phyloP scores from a whole-genome alignment of 1,139 yeast genomes.

The Hemisphaericaspora xylanilytica region DNA sequence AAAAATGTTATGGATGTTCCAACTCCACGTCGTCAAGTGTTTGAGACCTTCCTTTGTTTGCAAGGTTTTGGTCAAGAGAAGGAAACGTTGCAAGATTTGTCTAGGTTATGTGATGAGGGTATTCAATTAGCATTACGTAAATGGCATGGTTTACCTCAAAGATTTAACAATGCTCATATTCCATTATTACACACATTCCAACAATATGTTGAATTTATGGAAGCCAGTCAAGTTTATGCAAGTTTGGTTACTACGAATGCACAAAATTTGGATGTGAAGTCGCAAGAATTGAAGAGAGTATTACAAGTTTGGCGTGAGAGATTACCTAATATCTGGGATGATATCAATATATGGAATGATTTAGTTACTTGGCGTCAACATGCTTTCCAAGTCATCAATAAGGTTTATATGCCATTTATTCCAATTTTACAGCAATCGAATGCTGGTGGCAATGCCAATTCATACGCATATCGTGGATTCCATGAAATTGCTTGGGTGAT shows the following conservation, averaged over 20 bases:
- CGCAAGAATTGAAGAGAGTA: constrained; percentile 91
- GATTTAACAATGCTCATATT: constrained; percentile 81
- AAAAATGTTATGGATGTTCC: constrained; percentile 98
- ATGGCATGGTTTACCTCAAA: constrained; percentile 86
- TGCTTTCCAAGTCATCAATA: constrained; percentile 95
- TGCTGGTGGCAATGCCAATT: constrained; percentile 71
- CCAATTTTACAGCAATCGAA: constrained; percentile 80
- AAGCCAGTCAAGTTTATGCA: constrained; percentile 92
- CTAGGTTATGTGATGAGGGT: constrained; percentile 91
- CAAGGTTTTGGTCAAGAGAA: constrained; percentile 94
- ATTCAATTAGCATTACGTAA: constrained; percentile 88
- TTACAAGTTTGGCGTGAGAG: constrained; percentile 98
- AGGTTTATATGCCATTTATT: constrained; percentile 88
- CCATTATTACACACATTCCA: constrained; percentile 93
- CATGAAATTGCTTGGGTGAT: constrained; percentile 99
- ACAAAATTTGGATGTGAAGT: constrained; percentile 85
- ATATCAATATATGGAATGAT: constrained; percentile 96
- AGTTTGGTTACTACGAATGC: constrained; percentile 88
- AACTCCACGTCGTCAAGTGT: constrained; percentile 93
- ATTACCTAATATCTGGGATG: constrained; percentile 95
- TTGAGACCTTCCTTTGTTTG: constrained; percentile 87
- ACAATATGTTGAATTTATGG: constrained; percentile 96
- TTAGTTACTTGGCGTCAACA: constrained; percentile 98
- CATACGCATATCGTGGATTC: constrained; percentile 94
- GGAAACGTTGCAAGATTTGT: constrained; percentile 76